Evolutionary conservation across 371 early-diverging fungal genomes (phyloP).

Genomic region (Circinella umbellata): DNA sequence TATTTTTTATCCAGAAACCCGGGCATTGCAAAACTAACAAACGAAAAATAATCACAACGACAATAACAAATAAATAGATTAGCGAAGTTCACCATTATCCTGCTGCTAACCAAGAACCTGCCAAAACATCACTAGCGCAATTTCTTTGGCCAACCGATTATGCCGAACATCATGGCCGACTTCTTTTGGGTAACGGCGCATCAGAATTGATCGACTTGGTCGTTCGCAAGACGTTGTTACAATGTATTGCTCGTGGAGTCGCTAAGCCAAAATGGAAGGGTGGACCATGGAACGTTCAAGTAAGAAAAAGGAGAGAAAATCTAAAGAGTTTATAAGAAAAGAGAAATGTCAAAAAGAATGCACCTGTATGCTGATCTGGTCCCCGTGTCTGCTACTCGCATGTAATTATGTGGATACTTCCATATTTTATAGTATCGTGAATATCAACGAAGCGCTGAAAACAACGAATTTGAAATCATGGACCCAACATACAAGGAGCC

Average conservation of each 20-base stretch:
- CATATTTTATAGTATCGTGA: constrained; percentile 72
- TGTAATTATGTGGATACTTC: neutral
- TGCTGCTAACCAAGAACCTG: constrained; percentile 89
- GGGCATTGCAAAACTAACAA: neutral
- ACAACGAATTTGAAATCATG: constrained; percentile 70
- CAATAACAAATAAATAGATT: constrained; percentile 37
- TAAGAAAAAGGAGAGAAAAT: constrained; percentile 24
- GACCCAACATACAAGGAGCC: constrained; percentile 50
- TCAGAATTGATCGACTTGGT: constrained; percentile 88
- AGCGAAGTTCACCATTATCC: constrained; percentile 83
- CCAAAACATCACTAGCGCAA: constrained; percentile 77
- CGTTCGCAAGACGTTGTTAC: constrained; percentile 70
- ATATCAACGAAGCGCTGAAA: constrained; percentile 82
- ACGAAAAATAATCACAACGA: too few relatives aligned
- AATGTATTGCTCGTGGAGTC: constrained; percentile 31
- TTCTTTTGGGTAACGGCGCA: constrained; percentile 86
- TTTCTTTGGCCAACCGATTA: constrained; percentile 76
- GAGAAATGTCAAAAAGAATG: too few relatives aligned
- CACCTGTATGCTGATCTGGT: too few relatives aligned
- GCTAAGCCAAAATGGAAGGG: constrained; percentile 71
- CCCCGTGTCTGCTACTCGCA: too few relatives aligned
- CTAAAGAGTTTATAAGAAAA: neutral
- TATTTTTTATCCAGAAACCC: neutral
- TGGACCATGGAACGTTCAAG: constrained; percentile 81
- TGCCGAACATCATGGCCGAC: constrained; percentile 51